These are phyloP conservation scores for Ascochyta pisi DNA, from an alignment of 2,329 filamentous ascomycete genomes.

Conservation along the genomic window DNA sequence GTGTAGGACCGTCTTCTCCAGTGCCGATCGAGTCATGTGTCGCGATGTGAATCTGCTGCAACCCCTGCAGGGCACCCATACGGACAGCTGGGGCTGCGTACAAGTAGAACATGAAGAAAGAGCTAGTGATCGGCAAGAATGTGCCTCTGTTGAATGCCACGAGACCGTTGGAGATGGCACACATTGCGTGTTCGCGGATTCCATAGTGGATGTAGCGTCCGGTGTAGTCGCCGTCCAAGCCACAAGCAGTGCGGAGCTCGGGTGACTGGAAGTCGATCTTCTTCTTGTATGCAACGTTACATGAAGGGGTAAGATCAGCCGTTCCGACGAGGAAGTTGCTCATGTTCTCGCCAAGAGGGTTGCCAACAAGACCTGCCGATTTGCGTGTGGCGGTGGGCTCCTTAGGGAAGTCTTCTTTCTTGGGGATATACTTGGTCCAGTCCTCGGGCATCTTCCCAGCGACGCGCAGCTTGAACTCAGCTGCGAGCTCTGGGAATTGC, in stretches of 20 bases:
- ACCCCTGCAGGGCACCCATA: slow-evolving; percentile 63
- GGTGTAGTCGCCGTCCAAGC: slow-evolving; percentile 61
- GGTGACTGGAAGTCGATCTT: slow-evolving; percentile 58
- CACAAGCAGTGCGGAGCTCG: slow-evolving; percentile 46
- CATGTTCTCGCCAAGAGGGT: slow-evolving; percentile 74
- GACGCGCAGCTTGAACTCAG: slow-evolving; percentile 57
- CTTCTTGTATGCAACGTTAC: slow-evolving; percentile 59
- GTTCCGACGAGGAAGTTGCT: slow-evolving; percentile 87
- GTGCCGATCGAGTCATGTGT: slow-evolving; percentile 65
- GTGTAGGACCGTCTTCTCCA: slow-evolving; percentile 67
- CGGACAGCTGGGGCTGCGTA: slow-evolving; percentile 65
- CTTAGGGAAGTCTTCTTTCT: slow-evolving; percentile 51
- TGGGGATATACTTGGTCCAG: slow-evolving; percentile 60
- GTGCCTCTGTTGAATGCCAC: slow-evolving; percentile 55
- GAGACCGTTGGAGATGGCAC: slow-evolving; percentile 57
- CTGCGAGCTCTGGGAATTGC: slow-evolving; percentile 57
- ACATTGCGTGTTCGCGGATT: slow-evolving; percentile 45
- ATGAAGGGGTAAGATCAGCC: slow-evolving; percentile 61
- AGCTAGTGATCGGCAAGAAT: slow-evolving; percentile 63
- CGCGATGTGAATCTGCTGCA: slow-evolving; percentile 64
- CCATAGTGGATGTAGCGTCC: slow-evolving; percentile 58
- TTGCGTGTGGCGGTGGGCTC: slow-evolving; percentile 58
- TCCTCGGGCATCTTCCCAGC: slow-evolving; percentile 56
- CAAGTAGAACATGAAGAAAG: slow-evolving; percentile 63
- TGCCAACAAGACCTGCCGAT: slow-evolving; percentile 58